A percentile compares a stretch with the other conserved stretches of the same genome.
These are phyloP conservation scores for Clarireedia paspali DNA, from an alignment of 2,329 filamentous ascomycete species.

Conservation along the genomic window DNA sequence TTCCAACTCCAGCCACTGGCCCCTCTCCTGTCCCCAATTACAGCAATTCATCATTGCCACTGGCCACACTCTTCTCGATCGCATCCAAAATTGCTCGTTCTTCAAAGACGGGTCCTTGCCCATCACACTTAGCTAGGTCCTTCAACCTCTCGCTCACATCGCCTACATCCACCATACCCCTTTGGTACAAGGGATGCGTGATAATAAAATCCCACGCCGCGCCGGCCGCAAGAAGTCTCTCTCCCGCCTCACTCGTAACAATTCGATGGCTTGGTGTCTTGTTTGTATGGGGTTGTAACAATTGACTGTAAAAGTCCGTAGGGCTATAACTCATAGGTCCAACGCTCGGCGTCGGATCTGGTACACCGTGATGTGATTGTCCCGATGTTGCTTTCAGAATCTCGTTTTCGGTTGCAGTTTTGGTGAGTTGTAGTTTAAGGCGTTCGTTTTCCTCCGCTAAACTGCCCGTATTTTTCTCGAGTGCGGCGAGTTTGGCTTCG, in stretches of 20 bases:
- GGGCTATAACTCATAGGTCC: slow-evolving; percentile 67
- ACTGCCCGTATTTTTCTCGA: slow-evolving; percentile 66
- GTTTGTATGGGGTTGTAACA: slow-evolving; percentile 53
- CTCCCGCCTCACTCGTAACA: slow-evolving; percentile 58
- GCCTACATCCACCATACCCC: slow-evolving; percentile 72
- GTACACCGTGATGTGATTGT: slow-evolving; percentile 32
- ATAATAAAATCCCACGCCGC: slow-evolving; percentile 90
- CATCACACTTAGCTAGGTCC: slow-evolving; percentile 70
- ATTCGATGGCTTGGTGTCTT: slow-evolving; percentile 63
- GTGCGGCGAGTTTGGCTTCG: slow-evolving; percentile 71
- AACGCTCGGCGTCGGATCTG: slow-evolving; percentile 36
- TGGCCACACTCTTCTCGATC: slow-evolving; percentile 71
- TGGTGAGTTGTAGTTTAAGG: slow-evolving; percentile 75
- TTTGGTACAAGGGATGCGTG: slow-evolving; percentile 66
- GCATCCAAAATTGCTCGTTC: slow-evolving; percentile 65
- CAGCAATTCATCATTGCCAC: slow-evolving; percentile 71
- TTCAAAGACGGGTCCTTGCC: slow-evolving; percentile 80
- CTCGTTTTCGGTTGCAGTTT: slow-evolving; percentile 84
- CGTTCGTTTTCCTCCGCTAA: slow-evolving; percentile 79
- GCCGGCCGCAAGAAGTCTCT: slow-evolving; percentile 63
- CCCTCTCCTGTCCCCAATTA: slow-evolving; percentile 29
- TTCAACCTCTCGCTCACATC: slow-evolving; percentile 75
- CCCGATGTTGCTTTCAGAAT: slow-evolving; percentile 74
- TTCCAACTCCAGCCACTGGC: no score
- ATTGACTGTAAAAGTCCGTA: slow-evolving; percentile 60